Percentiles rank a stretch among this genome's conserved stretches.
phyloP scores from a whole-genome alignment of 2,329 filamentous ascomycete genomes.

The Magnaporthales sp. region DNA sequence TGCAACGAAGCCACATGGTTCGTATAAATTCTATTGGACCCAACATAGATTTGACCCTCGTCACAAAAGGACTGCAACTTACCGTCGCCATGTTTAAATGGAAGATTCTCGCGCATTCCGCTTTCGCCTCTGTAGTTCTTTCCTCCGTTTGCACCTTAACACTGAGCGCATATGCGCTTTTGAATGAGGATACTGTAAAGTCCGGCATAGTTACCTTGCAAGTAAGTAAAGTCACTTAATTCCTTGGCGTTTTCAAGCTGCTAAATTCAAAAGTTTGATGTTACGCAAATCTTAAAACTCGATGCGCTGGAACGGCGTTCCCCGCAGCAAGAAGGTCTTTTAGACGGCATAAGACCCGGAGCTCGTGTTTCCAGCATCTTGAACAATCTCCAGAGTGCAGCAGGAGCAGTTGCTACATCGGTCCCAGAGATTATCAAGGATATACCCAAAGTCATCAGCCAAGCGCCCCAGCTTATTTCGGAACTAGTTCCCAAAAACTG shows the following conservation, averaged over 20 bases:
- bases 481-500: neutral
- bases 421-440: neutral
- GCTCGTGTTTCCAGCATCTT: neutral
- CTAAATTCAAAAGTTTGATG: neutral
- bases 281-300: neutral
- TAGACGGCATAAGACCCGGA: neutral
- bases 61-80: neutral
- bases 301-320: neutral
- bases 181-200: neutral
- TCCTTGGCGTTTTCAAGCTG: neutral
- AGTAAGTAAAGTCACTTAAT: neutral
- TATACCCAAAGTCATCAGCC: neutral
- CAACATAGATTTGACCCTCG: neutral
- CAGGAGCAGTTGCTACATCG: neutral
- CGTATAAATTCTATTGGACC: neutral
- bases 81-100: neutral
- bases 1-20: neutral
- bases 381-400: neutral
- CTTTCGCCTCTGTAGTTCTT: neutral
- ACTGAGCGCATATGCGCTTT: neutral
- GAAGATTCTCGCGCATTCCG: neutral
- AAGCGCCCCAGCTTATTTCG: neutral
- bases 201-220: neutral
- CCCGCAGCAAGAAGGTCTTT: neutral
- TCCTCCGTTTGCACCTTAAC: neutral